Evolutionary conservation across 768 basidiomycete genomes (phyloP).

Genomic region (Sporobolomyces pararoseus): DNA sequence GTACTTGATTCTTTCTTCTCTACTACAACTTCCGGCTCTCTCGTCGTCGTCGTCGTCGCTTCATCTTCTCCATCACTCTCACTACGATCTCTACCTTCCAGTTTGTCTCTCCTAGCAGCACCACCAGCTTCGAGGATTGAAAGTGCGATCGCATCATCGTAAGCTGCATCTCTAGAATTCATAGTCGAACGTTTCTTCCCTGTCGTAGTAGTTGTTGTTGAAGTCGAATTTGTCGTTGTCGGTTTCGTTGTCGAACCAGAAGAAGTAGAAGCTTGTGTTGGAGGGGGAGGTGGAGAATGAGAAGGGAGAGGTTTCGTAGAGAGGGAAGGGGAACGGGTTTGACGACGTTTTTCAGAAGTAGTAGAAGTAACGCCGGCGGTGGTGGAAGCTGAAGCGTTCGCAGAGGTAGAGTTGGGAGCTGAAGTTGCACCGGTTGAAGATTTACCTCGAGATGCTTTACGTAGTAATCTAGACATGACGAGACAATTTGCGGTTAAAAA

Average conservation of each 20-base stretch:
- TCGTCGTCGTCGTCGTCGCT: slow-evolving; percentile 10
- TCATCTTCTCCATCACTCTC: slow-evolving; percentile 17
- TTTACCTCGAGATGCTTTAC: slow-evolving; percentile 46
- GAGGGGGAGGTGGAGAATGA: slow-evolving; percentile 49
- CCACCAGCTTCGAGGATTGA: slow-evolving; percentile 25
- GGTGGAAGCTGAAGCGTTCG: too few species aligned
- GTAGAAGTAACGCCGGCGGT: too few species aligned
- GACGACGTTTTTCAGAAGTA: slow-evolving; percentile 3
- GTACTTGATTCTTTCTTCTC: slow-evolving; percentile 1
- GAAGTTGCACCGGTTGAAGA: slow-evolving; percentile 52
- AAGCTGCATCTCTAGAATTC: slow-evolving; percentile 88
- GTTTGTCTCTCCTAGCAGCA: slow-evolving; percentile 5
- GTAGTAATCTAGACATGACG: slow-evolving; percentile 42
- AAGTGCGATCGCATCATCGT: slow-evolving; percentile 67
- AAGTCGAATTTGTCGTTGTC: too few species aligned
- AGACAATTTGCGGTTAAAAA: background rate
- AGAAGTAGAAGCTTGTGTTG: too few species aligned
- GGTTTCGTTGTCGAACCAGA: background rate
- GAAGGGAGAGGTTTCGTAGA: slow-evolving; percentile 1
- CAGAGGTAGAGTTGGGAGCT: slow-evolving; percentile 54
- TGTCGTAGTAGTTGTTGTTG: background rate
- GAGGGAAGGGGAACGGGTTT: slow-evolving; percentile 16
- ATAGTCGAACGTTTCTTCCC: slow-evolving; percentile 85
- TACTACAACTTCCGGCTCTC: background rate
- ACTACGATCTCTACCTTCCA: slow-evolving; percentile 45